These are phyloP conservation scores for Spathaspora arborariae DNA, from an alignment of 805 yeast species.

Conservation along the genomic window DNA sequence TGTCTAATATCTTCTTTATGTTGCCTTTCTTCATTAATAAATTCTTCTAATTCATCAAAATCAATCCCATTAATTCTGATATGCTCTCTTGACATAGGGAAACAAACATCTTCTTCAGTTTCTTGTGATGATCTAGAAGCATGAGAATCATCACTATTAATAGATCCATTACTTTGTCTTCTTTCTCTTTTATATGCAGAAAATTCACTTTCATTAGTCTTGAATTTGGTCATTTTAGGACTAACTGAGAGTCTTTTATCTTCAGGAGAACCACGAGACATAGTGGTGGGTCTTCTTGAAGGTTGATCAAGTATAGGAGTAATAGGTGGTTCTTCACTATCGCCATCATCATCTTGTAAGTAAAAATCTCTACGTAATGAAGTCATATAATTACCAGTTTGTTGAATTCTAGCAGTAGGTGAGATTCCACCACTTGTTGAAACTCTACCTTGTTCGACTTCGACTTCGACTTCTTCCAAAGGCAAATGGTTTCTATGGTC, in stretches of 20 bases:
- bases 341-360: conserved; percentile 16
- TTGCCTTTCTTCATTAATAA: conserved; percentile 58
- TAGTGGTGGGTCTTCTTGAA: conserved; percentile 25
- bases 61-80: conserved; percentile 72
- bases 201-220: conserved; percentile 21
- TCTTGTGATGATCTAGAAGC: conserved; percentile 80
- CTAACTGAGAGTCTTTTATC: conserved; percentile 22
- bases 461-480: conserved; percentile 16
- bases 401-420: background rate
- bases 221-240: conserved; percentile 23
- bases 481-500: conserved; percentile 36
- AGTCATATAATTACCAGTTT: conserved; percentile 8
- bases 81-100: conserved; percentile 77
- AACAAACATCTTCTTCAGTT: conserved; percentile 96
- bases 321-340: conserved; percentile 8
- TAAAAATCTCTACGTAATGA: conserved; percentile 17
- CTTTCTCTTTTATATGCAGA: conserved; percentile 21
- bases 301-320: conserved; percentile 11
- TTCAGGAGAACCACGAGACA: conserved; percentile 9
- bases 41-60: conserved; percentile 85
- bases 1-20: conserved; percentile 29
- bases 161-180: conserved; percentile 33
- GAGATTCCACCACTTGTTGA: conserved; percentile 5
- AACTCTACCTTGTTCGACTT: conserved; percentile 11
- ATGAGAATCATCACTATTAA: conserved; percentile 69